A percentile compares a stretch with the other conserved stretches of the same genome.
Conservation (phyloP, 495 filamentous ascomycete species). For the Penicillium canescens region DNA sequence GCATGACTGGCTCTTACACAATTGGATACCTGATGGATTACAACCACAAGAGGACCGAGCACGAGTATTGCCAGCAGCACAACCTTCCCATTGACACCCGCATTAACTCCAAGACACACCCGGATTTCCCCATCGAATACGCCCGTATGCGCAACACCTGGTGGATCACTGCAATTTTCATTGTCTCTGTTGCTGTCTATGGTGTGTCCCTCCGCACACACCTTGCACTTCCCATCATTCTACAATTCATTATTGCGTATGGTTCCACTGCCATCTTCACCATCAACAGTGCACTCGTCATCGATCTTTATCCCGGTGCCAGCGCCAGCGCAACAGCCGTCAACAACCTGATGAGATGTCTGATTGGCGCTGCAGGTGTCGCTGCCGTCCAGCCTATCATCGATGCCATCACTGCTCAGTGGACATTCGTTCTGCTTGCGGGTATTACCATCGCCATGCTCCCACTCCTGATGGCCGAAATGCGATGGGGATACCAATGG, state of each 20-base stretch:
- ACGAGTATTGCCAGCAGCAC: slow-evolving; percentile 36
- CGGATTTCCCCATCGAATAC: slow-evolving; percentile 52
- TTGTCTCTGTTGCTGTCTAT: slow-evolving; percentile 31
- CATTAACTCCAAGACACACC: slow-evolving; percentile 40
- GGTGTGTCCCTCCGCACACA: slow-evolving; percentile 31
- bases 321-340: slow-evolving; percentile 69
- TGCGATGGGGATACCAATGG: slow-evolving; percentile 50
- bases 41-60: slow-evolving; percentile 37
- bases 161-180: slow-evolving; percentile 41
- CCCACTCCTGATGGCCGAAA: slow-evolving; percentile 37
- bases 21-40: slow-evolving; percentile 43
- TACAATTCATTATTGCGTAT: slow-evolving; percentile 55
- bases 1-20: slow-evolving; percentile 37
- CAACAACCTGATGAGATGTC: slow-evolving; percentile 69
- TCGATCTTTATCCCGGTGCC: slow-evolving; percentile 63
- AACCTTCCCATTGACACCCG: slow-evolving; percentile 42
- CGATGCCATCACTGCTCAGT: slow-evolving; percentile 56
- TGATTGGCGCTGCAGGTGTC: slow-evolving; percentile 65
- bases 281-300: slow-evolving; percentile 59
- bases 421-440: slow-evolving; percentile 62
- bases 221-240: slow-evolving; percentile 54
- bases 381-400: slow-evolving; percentile 65
- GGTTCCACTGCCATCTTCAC: slow-evolving; percentile 50
- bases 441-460: slow-evolving; percentile 38
- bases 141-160: slow-evolving; percentile 47